These are phyloP conservation scores for Fusarium heterosporum DNA, from an alignment of 2,329 filamentous ascomycete genomes.

Conservation along the genomic window DNA sequence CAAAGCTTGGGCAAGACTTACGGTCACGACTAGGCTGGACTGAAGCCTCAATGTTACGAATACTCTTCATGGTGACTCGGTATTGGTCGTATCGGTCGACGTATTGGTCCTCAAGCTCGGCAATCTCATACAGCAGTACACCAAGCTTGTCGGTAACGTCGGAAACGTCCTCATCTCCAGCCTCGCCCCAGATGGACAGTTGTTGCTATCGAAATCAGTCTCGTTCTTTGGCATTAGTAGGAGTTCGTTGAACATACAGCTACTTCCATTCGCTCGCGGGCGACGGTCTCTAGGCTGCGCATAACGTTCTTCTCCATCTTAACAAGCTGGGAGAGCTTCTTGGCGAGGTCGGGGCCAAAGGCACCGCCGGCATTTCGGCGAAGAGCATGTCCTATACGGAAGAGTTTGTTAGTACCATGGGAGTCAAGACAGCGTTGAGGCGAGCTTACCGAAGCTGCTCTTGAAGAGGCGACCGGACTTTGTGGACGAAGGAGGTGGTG, in stretches of 20 bases:
- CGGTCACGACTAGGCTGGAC: constrained; percentile 98
- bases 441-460: constrained; percentile 80
- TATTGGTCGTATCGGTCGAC: constrained; percentile 99
- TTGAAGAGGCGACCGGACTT: constrained; percentile 91
- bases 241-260: constrained; percentile 73
- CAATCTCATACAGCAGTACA: constrained; percentile 97
- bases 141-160: constrained; percentile 99
- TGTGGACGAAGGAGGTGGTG: constrained; percentile 89
- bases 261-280: constrained; percentile 97
- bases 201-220: constrained; percentile 76
- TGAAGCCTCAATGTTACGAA: constrained; percentile 98
- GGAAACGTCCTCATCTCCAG: constrained; percentile 95
- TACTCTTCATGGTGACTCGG: constrained; percentile 98
- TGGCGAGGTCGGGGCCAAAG: constrained; percentile 87
- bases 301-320: constrained; percentile 99
- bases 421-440: background rate
- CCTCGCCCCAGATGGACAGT: constrained; percentile 97
- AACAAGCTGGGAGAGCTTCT: constrained; percentile 96
- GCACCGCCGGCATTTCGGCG: constrained; percentile 80
- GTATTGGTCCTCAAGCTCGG: constrained; percentile 97
- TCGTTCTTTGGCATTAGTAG: background rate
- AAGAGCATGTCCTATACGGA: constrained; percentile 69
- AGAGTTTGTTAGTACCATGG: constrained; percentile 17
- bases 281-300: constrained; percentile 96
- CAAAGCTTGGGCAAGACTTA: constrained; percentile 59